Evolutionary conservation across 345 rosid genomes (phyloP), one percentile per base, ranked within the genome.

Genomic region (Aethionema arabicum): DNA sequence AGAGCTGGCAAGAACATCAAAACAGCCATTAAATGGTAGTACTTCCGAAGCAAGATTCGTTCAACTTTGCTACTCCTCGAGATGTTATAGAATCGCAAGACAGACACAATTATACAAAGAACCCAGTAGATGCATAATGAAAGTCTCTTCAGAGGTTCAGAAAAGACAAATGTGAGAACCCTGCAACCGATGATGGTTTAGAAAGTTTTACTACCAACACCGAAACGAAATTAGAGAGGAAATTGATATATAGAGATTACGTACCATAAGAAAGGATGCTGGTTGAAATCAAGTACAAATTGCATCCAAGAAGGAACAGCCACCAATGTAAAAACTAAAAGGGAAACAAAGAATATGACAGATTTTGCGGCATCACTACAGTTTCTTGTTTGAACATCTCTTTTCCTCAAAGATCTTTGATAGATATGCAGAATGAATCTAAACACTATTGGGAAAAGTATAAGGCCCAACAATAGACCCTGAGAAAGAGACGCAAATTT

Each of bases 11-110:
- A 75, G 79, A 93, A 93, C 95, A 93, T 84, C 66, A 82, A 73
- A 71, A 93, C 99, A 62, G 99, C 99, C 89, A 87, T 75, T 72
- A 93, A 84, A 74, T 93, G 99, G 76, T 90, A 93, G 70, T 93
- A 93, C 59, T 90, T 93, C 45, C 95, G 83, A 41, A 93, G 99
- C 79, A 93, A 95, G 77, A 90, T 93, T 81, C 99, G 82, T 80
- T 90, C 96, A 31, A 83, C 77, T 75, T 79, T 93, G 76, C 97
- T 87, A 71, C 83, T 77, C 76, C 85, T 85, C 11, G 97, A 93
- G 51, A 93, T 87, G 69, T 77, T 71, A 79, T 93, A 90, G 51
- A 90, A 90, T 56, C 83, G 73, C 63, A 65, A 75, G 67, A 93
- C 92, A 69, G 90, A 83, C 10, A 76, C 85, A 72, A 47, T 76